Conservation (phyloP, 768 basidiomycete genomes). For the Boletales sp. region DNA sequence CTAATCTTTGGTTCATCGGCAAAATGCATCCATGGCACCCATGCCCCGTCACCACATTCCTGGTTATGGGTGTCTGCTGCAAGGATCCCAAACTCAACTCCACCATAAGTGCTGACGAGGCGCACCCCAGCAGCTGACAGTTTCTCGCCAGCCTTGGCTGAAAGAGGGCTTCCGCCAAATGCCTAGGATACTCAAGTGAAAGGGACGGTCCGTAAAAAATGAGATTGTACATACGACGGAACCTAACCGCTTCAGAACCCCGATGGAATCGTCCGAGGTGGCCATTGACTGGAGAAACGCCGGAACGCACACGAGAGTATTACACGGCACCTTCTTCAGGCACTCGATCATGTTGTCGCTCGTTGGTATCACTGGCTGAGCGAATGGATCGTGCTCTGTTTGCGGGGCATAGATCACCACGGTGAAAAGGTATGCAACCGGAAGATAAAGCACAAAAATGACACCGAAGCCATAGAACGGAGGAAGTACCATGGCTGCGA, state of each 20-base stretch:
- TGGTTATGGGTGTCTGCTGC: background rate
- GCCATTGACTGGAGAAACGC: constrained; percentile 17
- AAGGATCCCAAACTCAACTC: constrained; percentile 26
- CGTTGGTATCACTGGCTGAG: constrained; percentile 18
- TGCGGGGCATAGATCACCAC: constrained; percentile 34
- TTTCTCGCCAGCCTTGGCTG: constrained; percentile 30
- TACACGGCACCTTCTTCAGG: constrained; percentile 6
- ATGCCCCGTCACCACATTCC: constrained; percentile 22
- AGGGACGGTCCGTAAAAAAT: background rate
- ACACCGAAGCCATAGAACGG: constrained; percentile 39
- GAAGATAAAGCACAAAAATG: constrained; percentile 26
- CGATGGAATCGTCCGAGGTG: constrained; percentile 7
- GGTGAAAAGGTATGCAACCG: constrained; percentile 25
- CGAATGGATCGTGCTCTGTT: background rate
- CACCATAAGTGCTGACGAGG: constrained; percentile 34
- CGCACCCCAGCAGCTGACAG: constrained; percentile 31
- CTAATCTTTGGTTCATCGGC: constrained; percentile 18
- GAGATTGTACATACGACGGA: constrained; percentile 24
- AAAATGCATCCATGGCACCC: constrained; percentile 36
- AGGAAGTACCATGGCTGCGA: constrained; percentile 33
- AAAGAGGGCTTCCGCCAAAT: constrained; percentile 37
- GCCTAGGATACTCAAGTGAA: constrained; percentile 18
- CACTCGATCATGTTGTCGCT: constrained; percentile 18
- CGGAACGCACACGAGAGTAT: constrained; percentile 14
- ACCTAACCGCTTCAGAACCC: constrained; percentile 19